phyloP scores from a whole-genome alignment of 345 rosid genomes.

The Acer negundo region DNA sequence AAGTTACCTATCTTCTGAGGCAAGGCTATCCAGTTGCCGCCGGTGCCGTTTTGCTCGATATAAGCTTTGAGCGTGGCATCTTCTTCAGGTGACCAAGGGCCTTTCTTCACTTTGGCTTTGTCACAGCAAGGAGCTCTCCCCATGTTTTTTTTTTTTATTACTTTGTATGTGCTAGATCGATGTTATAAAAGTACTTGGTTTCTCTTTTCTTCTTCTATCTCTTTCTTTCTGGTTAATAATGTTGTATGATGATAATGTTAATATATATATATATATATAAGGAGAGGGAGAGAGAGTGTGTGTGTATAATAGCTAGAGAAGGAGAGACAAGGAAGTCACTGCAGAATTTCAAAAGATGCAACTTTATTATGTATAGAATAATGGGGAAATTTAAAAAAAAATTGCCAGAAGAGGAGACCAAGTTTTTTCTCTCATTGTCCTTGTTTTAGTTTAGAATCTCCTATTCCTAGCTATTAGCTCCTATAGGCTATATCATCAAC shows the following conservation, averaged over 20 bases:
- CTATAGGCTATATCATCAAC: not conserved
- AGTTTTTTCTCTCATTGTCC: constrained; percentile 44
- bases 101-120: constrained; percentile 85
- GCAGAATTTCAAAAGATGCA: constrained; percentile 47
- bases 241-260: constrained; percentile 30
- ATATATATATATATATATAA: constrained; percentile 31
- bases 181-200: constrained; percentile 5
- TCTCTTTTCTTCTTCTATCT: constrained; percentile 20
- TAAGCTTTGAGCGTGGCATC: constrained; percentile 77
- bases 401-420: constrained; percentile 47
- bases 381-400: constrained; percentile 33
- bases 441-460: constrained; percentile 32
- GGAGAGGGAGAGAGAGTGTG: constrained; percentile 18
- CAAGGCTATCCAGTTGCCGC: constrained; percentile 87
- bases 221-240: constrained; percentile 20
- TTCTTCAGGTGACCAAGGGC: constrained; percentile 94
- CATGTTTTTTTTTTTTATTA: constrained; percentile 38
- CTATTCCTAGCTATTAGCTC: no score
- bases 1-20: constrained; percentile 69
- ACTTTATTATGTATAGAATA: constrained; percentile 40
- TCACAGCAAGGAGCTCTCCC: constrained; percentile 96
- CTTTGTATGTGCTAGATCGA: not conserved
- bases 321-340: constrained; percentile 38
- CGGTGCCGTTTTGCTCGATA: constrained; percentile 70
- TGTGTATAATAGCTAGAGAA: constrained; percentile 66